Evolutionary conservation across 2,329 filamentous ascomycete genomes (phyloP), one percentile per base, ranked within the genome.

Genomic region (Dendrostoma leiphaemia): DNA sequence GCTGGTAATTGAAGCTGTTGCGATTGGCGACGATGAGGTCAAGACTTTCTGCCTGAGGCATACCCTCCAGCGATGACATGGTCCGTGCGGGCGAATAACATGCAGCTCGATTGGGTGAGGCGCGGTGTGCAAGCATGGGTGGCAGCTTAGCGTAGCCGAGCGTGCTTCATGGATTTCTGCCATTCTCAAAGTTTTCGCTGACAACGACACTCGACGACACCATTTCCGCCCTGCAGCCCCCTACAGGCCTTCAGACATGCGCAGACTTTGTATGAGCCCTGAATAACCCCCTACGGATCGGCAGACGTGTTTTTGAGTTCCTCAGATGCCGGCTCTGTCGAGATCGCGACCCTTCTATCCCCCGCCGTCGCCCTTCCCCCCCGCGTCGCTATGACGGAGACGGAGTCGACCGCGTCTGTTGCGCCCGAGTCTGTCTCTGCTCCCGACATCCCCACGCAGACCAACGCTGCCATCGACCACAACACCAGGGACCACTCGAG

Each of bases 241-340:
- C 68, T 70, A 71, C 68, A 75, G 71, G 70, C 66, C 65, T 71
- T 74, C 78, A 74, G 78, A 68, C 74, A 83, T 82, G 78, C 69
- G 68, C 74, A 83, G 73, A 84, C 63, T 74, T 73, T 67, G 69
- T 69, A 67, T 72, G 64, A 65, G 69, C 65, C 74, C 68, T 75
- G 69, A 65, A 64, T 75, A 69, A 75, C 71, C 63, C 63, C 60
- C 62, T 71, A 74, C 69, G 64, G 70, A 74, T 78, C 69, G 64
- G 70, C 77, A 77, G 83, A 86, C 77, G 66, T 73, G 72, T 69
- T 71, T 82, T 81, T 81, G 68, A 69, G 65, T 69, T 56, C 69
- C 64, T 71, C 81, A 80, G 77, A 85, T 86, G 83, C 78, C 69
- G 73, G 67, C 73, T 74, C 75, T 77, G 74, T 73, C 69, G 78